Evolutionary conservation across 176 grass and related monocot species (phyloP).

Genomic region (Oryza rufipogon): DNA sequence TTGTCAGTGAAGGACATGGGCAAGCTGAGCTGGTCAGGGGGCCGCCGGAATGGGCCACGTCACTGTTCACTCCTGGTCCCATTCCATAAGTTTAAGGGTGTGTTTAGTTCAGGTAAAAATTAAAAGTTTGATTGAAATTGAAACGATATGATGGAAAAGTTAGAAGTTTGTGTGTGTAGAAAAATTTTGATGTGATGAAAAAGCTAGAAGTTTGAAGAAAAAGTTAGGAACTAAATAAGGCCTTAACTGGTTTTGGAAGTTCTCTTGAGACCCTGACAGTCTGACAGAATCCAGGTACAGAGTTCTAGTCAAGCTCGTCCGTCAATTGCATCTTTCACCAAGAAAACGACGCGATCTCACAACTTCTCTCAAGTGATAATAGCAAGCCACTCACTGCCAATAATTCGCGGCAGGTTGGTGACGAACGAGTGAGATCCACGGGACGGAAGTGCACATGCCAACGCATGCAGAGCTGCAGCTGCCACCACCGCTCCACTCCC

Average conservation of each 20-base stretch:
- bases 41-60: not conserved
- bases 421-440: not conserved
- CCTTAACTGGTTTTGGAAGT: not conserved
- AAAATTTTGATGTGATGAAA: too few relatives aligned
- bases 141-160: too few relatives aligned
- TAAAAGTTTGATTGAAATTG: too few relatives aligned
- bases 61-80: not conserved
- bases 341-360: not conserved
- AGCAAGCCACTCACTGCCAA: not conserved
- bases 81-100: not conserved
- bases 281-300: not conserved
- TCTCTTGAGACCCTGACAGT: not conserved
- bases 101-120: too few relatives aligned
- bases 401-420: constrained; percentile 35
- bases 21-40: constrained; percentile 29
- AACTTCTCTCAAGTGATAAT: not conserved
- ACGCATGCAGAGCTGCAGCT: constrained; percentile 21
- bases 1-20: not conserved
- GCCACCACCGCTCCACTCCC: constrained; percentile 25
- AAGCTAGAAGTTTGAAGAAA: too few relatives aligned
- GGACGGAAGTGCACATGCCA: constrained; percentile 32
- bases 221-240: too few relatives aligned
- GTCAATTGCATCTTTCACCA: not conserved
- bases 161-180: too few relatives aligned
- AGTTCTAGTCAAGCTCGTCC: not conserved